Base-by-base conservation (phyloP, 352 stramenopile species). In the Phytophthora podocarpi region DNA sequence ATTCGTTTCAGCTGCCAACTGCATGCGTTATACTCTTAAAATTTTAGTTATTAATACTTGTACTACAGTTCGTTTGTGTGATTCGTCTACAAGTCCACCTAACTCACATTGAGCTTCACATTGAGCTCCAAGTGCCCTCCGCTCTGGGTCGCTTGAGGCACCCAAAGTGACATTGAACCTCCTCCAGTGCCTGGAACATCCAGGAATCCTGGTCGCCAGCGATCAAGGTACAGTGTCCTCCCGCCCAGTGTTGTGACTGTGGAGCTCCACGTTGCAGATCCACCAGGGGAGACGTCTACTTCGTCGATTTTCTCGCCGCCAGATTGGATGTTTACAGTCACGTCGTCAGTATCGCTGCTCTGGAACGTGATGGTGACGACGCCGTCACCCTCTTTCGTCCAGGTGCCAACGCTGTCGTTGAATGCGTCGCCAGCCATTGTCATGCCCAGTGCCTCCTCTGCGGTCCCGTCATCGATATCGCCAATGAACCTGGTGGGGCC, bases 151-250 rank as follows among this genome's bases (percentile, higher is more conserved):
- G 64, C 52, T 27, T 74, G 64, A 7, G 82, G 76, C 4, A 91
- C 47, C 79, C 79, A 89, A 10, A 85, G 26, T 32, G 84, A 60
- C 9, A 91, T 66, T n/a, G 79, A 91, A n/a, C 82, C 82, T 32
- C 82, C 82, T 10, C 71, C 75, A 0, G 79, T 84, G 6, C 73
- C 64, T 9, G 80, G 78, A 16, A 91, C 54, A 40, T 78, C 74
- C 5, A 87, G 60, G 42, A 87, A 73, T 8, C 72, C 78, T 5
- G 67, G 61, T 20, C 79, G 79, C 75, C 75, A 88, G 37, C 80
- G 80, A 71, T 89, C 80, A 47, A 90, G 21, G 67, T 89, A 91
- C 41, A 90, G 20, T 9, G 82, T 91, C 72, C 84, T 87, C 50
- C 60, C 65, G 5, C 59, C 59, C 37, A 90, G 36, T 21, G 68